These are phyloP conservation scores for Catenaria anguillulae DNA, from an alignment of 371 early-diverging fungal species.

Conservation along the genomic window DNA sequence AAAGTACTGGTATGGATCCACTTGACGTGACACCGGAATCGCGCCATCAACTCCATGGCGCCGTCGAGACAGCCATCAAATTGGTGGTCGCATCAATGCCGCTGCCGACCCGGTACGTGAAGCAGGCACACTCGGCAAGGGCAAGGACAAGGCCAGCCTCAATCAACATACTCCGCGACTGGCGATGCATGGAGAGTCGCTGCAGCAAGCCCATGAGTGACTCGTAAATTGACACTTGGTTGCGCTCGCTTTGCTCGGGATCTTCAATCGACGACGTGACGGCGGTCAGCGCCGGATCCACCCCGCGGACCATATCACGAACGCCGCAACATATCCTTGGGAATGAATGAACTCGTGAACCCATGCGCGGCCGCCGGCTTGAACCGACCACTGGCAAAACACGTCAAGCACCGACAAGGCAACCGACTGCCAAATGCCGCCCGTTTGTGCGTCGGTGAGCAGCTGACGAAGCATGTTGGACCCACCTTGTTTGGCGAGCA, in stretches of 20 bases:
- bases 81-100: neutral
- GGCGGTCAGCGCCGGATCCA: conserved; percentile 10
- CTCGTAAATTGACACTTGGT: conserved; percentile 61
- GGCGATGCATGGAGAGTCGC: conserved; percentile 49
- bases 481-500: conserved; percentile 20
- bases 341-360: conserved; percentile 46
- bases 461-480: conserved; percentile 50
- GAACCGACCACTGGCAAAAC: conserved; percentile 34
- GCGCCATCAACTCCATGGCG: neutral
- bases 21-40: neutral
- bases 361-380: conserved; percentile 27
- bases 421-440: conserved; percentile 66
- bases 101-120: conserved; percentile 13
- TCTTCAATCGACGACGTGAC: conserved; percentile 25
- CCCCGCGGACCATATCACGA: conserved; percentile 39
- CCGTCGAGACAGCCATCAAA: neutral
- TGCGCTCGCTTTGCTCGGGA: no score
- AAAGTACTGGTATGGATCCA: neutral
- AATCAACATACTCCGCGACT: conserved; percentile 59
- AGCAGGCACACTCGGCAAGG: conserved; percentile 53
- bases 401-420: conserved; percentile 63
- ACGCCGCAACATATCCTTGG: conserved; percentile 49
- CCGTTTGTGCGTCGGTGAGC: conserved; percentile 64
- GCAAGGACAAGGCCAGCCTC: conserved; percentile 62
- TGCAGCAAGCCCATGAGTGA: conserved; percentile 67